phyloP scores from a whole-genome alignment of 1,139 yeast genomes.

The Saccharomyces hybrid region DNA sequence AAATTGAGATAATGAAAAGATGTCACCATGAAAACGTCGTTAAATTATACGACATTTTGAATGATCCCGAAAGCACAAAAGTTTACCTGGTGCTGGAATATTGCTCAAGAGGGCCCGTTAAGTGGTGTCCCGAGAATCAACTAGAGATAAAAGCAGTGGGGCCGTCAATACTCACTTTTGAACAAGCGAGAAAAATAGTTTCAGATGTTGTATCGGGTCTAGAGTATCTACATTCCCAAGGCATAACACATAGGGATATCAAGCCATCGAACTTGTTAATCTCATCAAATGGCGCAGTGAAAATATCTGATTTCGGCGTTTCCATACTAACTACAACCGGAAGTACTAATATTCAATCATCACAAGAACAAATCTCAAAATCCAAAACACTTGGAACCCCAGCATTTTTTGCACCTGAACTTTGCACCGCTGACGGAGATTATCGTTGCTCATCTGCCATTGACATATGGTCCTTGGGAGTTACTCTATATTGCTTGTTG shows the following conservation, averaged over 20 bases:
- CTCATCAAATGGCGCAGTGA: conserved; percentile 64
- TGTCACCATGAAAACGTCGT: conserved; percentile 90
- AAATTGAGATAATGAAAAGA: conserved; percentile 93
- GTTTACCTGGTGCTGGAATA: conserved; percentile 88
- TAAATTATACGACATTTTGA: conserved; percentile 76
- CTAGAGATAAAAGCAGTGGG: conserved; percentile 40
- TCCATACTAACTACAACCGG: conserved; percentile 64
- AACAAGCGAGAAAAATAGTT: conserved; percentile 61
- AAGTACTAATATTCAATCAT: conserved; percentile 38
- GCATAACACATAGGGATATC: conserved; percentile 92
- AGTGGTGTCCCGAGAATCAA: conserved; percentile 47
- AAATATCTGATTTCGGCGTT: conserved; percentile 95
- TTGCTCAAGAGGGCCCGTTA: conserved; percentile 84
- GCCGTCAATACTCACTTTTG: conserved; percentile 58
- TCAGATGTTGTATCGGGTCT: conserved; percentile 84
- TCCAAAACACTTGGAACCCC: conserved; percentile 91
- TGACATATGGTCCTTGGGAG: conserved; percentile 96
- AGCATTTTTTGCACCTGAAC: conserved; percentile 45
- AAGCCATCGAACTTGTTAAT: conserved; percentile 91
- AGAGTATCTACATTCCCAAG: conserved; percentile 88
- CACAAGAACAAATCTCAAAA: conserved; percentile 41
- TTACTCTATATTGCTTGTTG: conserved; percentile 78
- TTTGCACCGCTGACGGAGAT: conserved; percentile 29
- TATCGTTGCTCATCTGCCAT: conserved; percentile 45
- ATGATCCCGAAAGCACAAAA: conserved; percentile 74